These are phyloP conservation scores for Ilyonectria sp. DNA, from an alignment of 2,329 filamentous ascomycete species.

Conservation along the genomic window DNA sequence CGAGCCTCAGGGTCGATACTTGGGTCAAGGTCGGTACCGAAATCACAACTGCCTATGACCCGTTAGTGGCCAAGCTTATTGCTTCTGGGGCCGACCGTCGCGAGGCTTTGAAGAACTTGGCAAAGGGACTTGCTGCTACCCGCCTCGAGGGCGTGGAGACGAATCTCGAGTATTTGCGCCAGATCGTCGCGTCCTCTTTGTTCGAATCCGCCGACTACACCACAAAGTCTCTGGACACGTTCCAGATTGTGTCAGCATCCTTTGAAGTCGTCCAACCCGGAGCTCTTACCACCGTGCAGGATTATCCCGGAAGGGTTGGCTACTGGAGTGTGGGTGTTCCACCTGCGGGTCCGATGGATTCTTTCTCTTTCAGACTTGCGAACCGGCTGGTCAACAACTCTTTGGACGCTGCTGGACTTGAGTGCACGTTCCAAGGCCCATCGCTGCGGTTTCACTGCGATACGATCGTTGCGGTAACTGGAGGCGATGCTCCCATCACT, in stretches of 20 bases:
- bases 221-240: slow-evolving; percentile 53
- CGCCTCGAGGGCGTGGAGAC: slow-evolving; percentile 52
- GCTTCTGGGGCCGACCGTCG: slow-evolving; percentile 72
- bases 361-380: slow-evolving; percentile 52
- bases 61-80: slow-evolving; percentile 83
- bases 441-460: slow-evolving; percentile 53
- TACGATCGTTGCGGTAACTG: slow-evolving; percentile 52
- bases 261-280: slow-evolving; percentile 57
- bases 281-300: slow-evolving; percentile 56
- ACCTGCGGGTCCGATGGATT: slow-evolving; percentile 59
- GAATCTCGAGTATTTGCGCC: slow-evolving; percentile 53
- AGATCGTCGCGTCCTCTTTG: slow-evolving; percentile 47
- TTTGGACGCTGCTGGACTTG: slow-evolving; percentile 49
- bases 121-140: slow-evolving; percentile 69
- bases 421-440: slow-evolving; percentile 54
- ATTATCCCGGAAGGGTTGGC: slow-evolving; percentile 56
- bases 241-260: slow-evolving; percentile 46
- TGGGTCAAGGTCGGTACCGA: slow-evolving; percentile 79
- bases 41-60: slow-evolving; percentile 82
- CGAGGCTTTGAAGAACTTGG: slow-evolving; percentile 75
- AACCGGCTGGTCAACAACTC: slow-evolving; percentile 55
- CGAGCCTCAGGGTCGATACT: slow-evolving; percentile 71
- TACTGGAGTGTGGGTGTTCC: slow-evolving; percentile 59
- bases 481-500: slow-evolving; percentile 46
- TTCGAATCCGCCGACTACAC: slow-evolving; percentile 50